These are phyloP conservation scores for Cerioporus squamosus DNA, from an alignment of 1,284 basidiomycete genomes.

Conservation along the genomic window DNA sequence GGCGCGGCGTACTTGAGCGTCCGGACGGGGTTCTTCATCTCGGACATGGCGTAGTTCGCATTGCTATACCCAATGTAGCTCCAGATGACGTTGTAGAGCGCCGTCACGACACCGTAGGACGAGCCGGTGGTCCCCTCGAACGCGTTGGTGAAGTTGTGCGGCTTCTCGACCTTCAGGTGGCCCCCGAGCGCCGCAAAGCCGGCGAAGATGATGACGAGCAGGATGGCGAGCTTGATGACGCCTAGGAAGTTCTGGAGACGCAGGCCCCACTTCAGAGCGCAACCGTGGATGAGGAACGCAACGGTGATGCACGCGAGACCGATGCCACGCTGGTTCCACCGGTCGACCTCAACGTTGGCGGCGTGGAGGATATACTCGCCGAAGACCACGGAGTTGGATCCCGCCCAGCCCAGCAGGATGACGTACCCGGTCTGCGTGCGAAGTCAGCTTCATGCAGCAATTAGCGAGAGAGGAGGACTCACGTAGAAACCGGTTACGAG, in stretches of 20 bases:
- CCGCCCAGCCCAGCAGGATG: slow-evolving; percentile 48
- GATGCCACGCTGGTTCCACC: slow-evolving; percentile 22
- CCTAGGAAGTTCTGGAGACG: slow-evolving; percentile 65
- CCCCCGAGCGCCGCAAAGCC: slow-evolving; percentile 50
- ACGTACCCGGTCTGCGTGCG: slow-evolving; percentile 17
- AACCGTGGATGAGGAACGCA: slow-evolving; percentile 58
- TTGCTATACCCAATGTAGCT: slow-evolving; percentile 67
- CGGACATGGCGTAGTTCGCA: slow-evolving; percentile 62
- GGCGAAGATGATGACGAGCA: slow-evolving; percentile 52
- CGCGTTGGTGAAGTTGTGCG: slow-evolving; percentile 46
- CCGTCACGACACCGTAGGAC: slow-evolving; percentile 60
- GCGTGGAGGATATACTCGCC: slow-evolving; percentile 63
- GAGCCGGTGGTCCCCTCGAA: slow-evolving; percentile 53
- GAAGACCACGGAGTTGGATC: slow-evolving; percentile 58
- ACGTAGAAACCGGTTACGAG: slow-evolving; percentile 12
- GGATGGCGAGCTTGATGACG: slow-evolving; percentile 58
- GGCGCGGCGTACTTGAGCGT: slow-evolving; percentile 72
- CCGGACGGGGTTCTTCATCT: slow-evolving; percentile 64
- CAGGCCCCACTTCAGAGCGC: slow-evolving; percentile 47
- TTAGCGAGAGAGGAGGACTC: not conserved
- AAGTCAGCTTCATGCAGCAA: no score
- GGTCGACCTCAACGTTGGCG: slow-evolving; percentile 16
- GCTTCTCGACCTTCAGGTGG: slow-evolving; percentile 44
- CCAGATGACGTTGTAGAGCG: slow-evolving; percentile 64
- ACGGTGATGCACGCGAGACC: slow-evolving; percentile 54